Evolutionary conservation across 2,329 filamentous ascomycete species (phyloP), one percentile per base, ranked within the genome.

Genomic region (Aspergillus fumigatiaffinis): DNA sequence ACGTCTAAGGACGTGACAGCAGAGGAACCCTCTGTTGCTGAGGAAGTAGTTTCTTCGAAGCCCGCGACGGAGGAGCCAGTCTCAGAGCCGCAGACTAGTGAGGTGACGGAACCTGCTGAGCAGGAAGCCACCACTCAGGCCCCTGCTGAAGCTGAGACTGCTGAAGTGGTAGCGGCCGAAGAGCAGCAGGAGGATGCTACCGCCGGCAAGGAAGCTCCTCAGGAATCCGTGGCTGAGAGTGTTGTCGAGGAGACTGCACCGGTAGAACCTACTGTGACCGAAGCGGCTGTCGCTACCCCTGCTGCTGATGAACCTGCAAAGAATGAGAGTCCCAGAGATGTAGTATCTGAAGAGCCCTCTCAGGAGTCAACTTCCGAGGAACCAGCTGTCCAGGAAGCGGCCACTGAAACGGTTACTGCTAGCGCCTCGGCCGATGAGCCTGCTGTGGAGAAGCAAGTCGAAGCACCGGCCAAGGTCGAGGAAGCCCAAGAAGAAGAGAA

Each of bases 21-120:
- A n/a, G 42, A 51, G n/a, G 60, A 63, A 29, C 20, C 32, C 14
- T 17, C 52, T 20, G n/a, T n/a, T n/a, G 26, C 25, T 14, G 47
- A 54, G 9, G 50, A 55, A 51, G 38, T 44, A 4, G 23, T 25
- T 29, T 28, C 49, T 29, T 51, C 48, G 23, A 44, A 55, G 32
- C 32, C 52, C 10, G 42, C 29, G 3, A 29, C 53, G 21, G 35
- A 52, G 38, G 52, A 56, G 23, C 50, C 35, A 48, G 23, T 8
- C 41, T 21, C 17, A 7, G 32, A 38, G 32, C 32, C 32, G 14
- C 32, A 38, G 32, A 17, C 5, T 5, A 38, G 14, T 7, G 32
- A 38, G 14, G 32, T 6, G 14, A 17, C 32, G 17, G 14, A 17
- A 17, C 32, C 14, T 38, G 32, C 32, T 38, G 14, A 17, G 14